Conservation (phyloP, 129 eudicot genomes). For the Gnaphalium uliginosum region DNA sequence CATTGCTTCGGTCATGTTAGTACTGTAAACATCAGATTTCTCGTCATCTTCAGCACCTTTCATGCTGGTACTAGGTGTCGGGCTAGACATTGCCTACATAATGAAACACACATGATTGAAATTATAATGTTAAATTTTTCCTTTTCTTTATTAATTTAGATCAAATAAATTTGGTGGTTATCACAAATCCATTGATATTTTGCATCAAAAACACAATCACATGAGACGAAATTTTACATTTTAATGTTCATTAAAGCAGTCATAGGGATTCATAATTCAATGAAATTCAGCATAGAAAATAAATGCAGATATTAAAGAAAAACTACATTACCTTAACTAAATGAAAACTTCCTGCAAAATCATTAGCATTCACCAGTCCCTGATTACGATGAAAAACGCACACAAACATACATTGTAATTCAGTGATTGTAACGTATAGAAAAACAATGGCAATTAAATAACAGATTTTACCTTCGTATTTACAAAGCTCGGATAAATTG, state of each 20-base stretch:
- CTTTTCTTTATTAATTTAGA: neutral
- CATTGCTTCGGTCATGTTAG: conserved; percentile 90
- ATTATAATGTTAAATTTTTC: neutral
- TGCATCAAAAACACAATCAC: neutral
- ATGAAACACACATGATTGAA: neutral
- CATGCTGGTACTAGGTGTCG: conserved; percentile 59
- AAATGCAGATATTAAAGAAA: conserved; percentile 18
- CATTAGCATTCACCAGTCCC: conserved; percentile 43
- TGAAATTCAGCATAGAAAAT: conserved; percentile 11
- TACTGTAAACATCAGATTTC: conserved; percentile 83
- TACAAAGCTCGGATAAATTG: conserved; percentile 35
- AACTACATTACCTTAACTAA: conserved; percentile 36
- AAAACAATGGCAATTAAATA: neutral
- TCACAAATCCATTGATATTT: neutral
- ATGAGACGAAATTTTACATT: neutral
- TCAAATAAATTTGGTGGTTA: neutral
- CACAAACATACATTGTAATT: conserved; percentile 2
- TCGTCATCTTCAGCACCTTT: conserved; percentile 61
- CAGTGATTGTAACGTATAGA: conserved; percentile 3
- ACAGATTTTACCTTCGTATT: conserved; percentile 41
- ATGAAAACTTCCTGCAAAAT: conserved; percentile 30
- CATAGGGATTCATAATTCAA: conserved; percentile 10
- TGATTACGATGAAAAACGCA: conserved; percentile 26
- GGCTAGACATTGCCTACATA: conserved; percentile 67
- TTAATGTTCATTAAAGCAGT: neutral